phyloP scores from a whole-genome alignment of 441 rosid genomes.

The Gossypium davidsonii region DNA sequence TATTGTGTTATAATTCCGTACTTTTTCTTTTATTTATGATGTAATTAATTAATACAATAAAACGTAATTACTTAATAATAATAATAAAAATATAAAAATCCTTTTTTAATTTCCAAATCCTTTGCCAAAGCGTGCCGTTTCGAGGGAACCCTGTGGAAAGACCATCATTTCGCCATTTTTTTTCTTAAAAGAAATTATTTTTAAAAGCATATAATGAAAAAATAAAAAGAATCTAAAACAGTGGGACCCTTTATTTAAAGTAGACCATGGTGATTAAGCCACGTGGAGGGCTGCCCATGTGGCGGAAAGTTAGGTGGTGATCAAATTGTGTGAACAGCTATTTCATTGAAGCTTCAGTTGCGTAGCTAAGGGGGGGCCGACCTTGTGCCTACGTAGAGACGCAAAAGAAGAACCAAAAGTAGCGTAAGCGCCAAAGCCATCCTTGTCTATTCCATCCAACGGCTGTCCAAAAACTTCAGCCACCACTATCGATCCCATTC shows the following conservation, averaged over 20 bases:
- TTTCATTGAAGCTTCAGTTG: conserved; percentile 12
- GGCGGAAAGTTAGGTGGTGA: conserved; percentile 2
- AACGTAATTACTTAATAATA: neutral
- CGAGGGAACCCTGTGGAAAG: too few species aligned
- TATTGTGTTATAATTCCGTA: too few species aligned
- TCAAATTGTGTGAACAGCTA: conserved; percentile 25
- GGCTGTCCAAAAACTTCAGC: conserved; percentile 17
- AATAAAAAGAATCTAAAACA: neutral
- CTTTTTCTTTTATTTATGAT: neutral
- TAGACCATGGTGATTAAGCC: conserved; percentile 18
- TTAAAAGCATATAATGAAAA: too few species aligned
- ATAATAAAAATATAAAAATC: too few species aligned
- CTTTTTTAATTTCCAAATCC: too few species aligned
- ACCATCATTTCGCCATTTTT: neutral
- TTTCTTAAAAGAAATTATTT: too few species aligned
- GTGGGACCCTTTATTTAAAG: neutral
- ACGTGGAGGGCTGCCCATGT: conserved; percentile 17
- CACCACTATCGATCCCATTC: conserved; percentile 32
- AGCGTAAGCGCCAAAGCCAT: conserved; percentile 44
- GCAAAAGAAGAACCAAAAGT: conserved; percentile 34
- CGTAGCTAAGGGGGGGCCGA: conserved; percentile 37
- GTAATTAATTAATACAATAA: neutral
- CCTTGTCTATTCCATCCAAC: conserved; percentile 29
- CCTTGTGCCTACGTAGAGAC: conserved; percentile 38
- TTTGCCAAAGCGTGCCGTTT: too few species aligned